Percentiles rank a stretch among this genome's conserved stretches.
Conservation (phyloP, 306 rosid genomes). For the Vigna nakashimae region DNA sequence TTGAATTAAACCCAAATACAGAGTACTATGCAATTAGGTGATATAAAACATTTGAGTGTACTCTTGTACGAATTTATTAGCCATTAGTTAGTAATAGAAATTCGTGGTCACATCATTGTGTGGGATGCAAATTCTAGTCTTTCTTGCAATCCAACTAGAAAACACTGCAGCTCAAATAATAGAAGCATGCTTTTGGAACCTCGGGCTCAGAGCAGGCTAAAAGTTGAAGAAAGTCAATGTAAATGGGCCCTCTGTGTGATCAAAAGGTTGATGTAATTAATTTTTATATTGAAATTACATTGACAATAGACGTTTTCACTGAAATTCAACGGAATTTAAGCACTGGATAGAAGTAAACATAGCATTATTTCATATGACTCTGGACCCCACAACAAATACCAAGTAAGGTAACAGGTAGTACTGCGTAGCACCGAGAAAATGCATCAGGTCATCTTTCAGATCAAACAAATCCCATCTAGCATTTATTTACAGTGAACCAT, state of each 20-base stretch:
- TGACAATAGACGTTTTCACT: constrained; percentile 30
- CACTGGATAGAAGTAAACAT: constrained; percentile 40
- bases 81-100: constrained; percentile 1
- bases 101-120: constrained; percentile 31
- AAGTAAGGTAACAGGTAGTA: constrained; percentile 17
- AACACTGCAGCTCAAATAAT: constrained; percentile 45
- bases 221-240: constrained; percentile 21
- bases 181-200: constrained; percentile 32
- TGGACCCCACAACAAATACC: constrained; percentile 53
- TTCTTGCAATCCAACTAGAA: constrained; percentile 35
- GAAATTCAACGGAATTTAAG: constrained; percentile 47
- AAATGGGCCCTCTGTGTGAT: constrained; percentile 27
- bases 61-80: background rate
- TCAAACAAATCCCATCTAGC: too few species aligned
- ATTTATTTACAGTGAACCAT: constrained; percentile 47
- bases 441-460: constrained; percentile 45
- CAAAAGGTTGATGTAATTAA: constrained; percentile 3
- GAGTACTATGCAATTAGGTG: background rate
- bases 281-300: constrained; percentile 21
- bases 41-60: background rate
- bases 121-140: constrained; percentile 10
- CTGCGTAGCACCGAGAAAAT: constrained; percentile 48
- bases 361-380: constrained; percentile 39
- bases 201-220: constrained; percentile 22
- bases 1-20: too few species aligned